Base-by-base conservation (phyloP, 2,329 filamentous ascomycete species). In the Sporothrix pseudoabietina region DNA sequence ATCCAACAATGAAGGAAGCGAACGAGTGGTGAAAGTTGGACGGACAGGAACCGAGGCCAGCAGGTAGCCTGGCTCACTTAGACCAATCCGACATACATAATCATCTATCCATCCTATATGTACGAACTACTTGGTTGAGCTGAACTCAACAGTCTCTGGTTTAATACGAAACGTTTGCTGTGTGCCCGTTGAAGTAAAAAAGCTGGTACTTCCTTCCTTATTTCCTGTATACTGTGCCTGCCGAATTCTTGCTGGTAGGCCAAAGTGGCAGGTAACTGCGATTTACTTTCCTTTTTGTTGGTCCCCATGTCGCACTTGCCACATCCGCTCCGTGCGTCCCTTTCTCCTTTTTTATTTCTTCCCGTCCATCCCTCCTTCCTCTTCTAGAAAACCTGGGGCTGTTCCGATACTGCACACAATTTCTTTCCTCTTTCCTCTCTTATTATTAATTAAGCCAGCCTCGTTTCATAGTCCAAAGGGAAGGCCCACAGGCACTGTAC, bases 251-350 rank as follows among this genome's bases (percentile, higher is more conserved):
- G 61, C 22, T 47, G 61, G 3, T 8, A 19, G n/a, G 39, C 39
- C 8, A 19, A 66, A 47, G 26, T 68, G 65, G 65, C 65, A 68
- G 65, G 26, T 22, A 68, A 35, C 35, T 52, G 57, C 59, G 14
- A 39, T 55, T 69, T 69, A 52, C 26, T 57, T 63, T 69, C 14
- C 14, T 55, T 32, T 66, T 16, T 47, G 12, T 26, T 66, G 57
- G 57, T 19, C 30, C 61, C n/a, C 61, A 66, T 30, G 61, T 66
- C 61, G 10, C 39, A 66, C 61, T 66, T 66, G 61, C 61, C 39
- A 44, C 61, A 66, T 30, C 61, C 61, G 39, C 52, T 47, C 39
- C 8, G 52, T 52, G 8, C 39, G 19, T 19, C 26, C 55, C 52
- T 63, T 32, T 32, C 26, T 32, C 35, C 16, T 44, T 41, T 44